Base-by-base conservation (phyloP, 768 basidiomycete genomes). In the Mycena haematopus region DNA sequence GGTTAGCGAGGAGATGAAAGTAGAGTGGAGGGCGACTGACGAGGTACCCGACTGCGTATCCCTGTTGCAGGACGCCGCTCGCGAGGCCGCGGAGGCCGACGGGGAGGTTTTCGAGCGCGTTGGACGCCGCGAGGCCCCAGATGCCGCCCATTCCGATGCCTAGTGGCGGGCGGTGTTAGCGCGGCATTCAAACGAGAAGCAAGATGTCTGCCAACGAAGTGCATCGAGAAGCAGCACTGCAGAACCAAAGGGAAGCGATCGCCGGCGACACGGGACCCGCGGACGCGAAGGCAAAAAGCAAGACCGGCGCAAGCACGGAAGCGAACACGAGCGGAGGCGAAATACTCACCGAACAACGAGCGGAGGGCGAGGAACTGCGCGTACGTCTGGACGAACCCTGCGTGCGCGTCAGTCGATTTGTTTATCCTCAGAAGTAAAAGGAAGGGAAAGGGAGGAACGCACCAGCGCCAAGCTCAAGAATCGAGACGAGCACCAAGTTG, bases 91-190 rank as follows among this genome's bases (percentile, higher is more conserved):
- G 91, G 17, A 87, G 83, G 70, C 92, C 90, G 31, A 91, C 87
- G 0, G 95, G 95, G 11, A 96, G 82, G 72, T 92, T 95, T 74
- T 97, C 95, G 38, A 97, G 87, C 0, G 91, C 88, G 0, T 91
- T 95, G 0, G 92, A 83, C 1, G 91, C 80, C 0, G 93, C 84
- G 31, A 94, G 78, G 19, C 94, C 93, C 93, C 95, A 96, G 49
- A 96, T 84, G 0, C 92, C 92, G 35, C 93, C 92, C 92, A 95
- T 93, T 0, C 87, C 89, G 53, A 95, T 84, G 63, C 63, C 63
- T 51, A n/a, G 22, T 0, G 25, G 15, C 50, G 36, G 42, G 9
- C 21, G 19, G 52, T 2, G 53, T 55, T 40, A 47, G 53, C 33
- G n/a, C n/a, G n/a, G n/a, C n/a, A n/a, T n/a, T n/a, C n/a, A n/a